Base-by-base conservation (phyloP, 179 eudicot species). In the Gypsophila paniculata region DNA sequence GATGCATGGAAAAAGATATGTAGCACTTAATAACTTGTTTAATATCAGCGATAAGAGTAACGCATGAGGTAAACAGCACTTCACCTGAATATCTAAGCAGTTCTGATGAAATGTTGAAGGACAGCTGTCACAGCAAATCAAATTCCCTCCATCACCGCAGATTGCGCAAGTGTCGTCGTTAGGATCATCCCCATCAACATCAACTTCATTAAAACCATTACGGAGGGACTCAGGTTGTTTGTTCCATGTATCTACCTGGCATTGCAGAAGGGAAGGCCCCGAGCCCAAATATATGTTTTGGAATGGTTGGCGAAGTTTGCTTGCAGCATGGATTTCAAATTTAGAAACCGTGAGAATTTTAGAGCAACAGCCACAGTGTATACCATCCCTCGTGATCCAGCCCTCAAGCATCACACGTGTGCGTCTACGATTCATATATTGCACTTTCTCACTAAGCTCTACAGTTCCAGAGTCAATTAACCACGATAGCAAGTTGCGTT, bases 91-190 rank as follows among this genome's bases (percentile, higher is more conserved):
- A 68, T 77, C 97, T 78, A 94, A 79, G 84, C 99, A 94, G 72
- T 78, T 88, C 81, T 86, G 99, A 80, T 94, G 99, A 78, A 89
- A 89, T 44, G 99, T 94, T 48, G 99, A 91, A 13, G 99, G 99
- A 70, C 99, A 94, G 74, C 99, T 85, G 76, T 94, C 99, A 80
- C 99, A 94, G 74, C 99, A 94, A 61, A 94, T 94, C 80, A 94
- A 83, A 80, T 91, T 91, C 65, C 99, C 99, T 68, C 99, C 99
- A 85, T 94, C 97, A 67, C 96, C 97, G 46, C 99, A 94, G 13
- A 91, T 81, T 44, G 94, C 90, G 78, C 99, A 94, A 4, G 97
- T 88, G 74, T 94, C 99, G 76, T 94, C 99, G 85, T 94, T 88
- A 51, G 97, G 91, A 81, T 94, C 99, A 74, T 91, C 91, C 72